Percentiles rank a stretch among this genome's conserved stretches.
phyloP scores from a whole-genome alignment of 192 early-diverging fungal species.

The Gamsiella multidivaricata region DNA sequence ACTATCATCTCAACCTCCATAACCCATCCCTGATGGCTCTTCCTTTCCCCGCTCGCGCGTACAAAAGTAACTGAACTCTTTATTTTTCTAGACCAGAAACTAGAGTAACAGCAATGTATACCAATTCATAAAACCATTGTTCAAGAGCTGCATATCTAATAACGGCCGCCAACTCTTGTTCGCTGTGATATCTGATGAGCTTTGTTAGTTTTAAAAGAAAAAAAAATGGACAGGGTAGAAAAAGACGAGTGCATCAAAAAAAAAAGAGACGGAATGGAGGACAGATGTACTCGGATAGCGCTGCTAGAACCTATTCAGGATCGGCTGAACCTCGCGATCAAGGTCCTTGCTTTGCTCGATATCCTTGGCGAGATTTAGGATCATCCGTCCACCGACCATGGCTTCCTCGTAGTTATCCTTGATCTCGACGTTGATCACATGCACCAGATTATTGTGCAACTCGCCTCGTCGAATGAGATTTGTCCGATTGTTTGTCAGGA shows the following conservation, averaged over 20 bases:
- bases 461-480: constrained; percentile 82
- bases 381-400: constrained; percentile 82
- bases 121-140: too few relatives aligned
- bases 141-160: too few relatives aligned
- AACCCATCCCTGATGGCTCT: too few relatives aligned
- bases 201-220: background rate
- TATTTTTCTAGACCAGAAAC: too few relatives aligned
- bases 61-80: too few relatives aligned
- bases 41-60: too few relatives aligned
- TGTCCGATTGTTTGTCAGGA: constrained; percentile 21
- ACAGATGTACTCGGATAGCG: constrained; percentile 65
- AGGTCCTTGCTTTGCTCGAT: constrained; percentile 75
- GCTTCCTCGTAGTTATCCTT: constrained; percentile 95
- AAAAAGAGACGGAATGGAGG: constrained; percentile 72
- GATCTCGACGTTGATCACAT: constrained; percentile 97
- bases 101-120: too few relatives aligned
- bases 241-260: constrained; percentile 49
- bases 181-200: too few relatives aligned
- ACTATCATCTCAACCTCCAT: too few relatives aligned
- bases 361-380: constrained; percentile 80
- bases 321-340: constrained; percentile 86
- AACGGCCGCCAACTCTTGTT: too few relatives aligned
- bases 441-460: constrained; percentile 74
- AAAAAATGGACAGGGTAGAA: too few relatives aligned
- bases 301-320: constrained; percentile 79